These are phyloP conservation scores for Sarocladiaceae sp. DNA, from an alignment of 2,329 filamentous ascomycete genomes.

Conservation along the genomic window DNA sequence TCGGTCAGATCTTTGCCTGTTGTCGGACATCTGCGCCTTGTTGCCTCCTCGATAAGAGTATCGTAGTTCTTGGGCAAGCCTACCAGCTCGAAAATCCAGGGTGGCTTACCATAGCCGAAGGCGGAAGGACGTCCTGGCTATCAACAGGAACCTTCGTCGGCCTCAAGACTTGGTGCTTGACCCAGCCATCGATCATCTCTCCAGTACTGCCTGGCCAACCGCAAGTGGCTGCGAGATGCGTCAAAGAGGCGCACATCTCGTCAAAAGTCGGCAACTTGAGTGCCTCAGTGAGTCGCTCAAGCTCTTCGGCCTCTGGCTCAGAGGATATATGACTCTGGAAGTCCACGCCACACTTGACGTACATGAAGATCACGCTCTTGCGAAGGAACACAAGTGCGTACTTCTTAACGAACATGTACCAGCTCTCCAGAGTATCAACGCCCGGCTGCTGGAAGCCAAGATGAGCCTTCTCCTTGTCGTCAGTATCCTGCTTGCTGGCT, in stretches of 20 bases:
- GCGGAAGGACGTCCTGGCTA: constrained; percentile 24
- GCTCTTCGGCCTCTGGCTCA: constrained; percentile 66
- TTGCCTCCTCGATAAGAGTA: constrained; percentile 85
- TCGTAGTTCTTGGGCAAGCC: constrained; percentile 92
- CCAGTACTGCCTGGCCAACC: constrained; percentile 46
- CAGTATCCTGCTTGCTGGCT: background rate
- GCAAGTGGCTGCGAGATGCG: constrained; percentile 35
- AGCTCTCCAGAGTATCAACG: constrained; percentile 48
- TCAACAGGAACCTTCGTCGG: too few species aligned
- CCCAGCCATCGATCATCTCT: constrained; percentile 63
- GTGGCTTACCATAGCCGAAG: constrained; percentile 60
- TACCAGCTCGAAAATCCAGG: constrained; percentile 93
- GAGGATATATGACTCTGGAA: constrained; percentile 68
- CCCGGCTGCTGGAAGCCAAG: constrained; percentile 51
- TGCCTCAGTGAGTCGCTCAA: constrained; percentile 73
- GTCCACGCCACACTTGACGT: constrained; percentile 84
- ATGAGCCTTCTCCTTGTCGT: constrained; percentile 22
- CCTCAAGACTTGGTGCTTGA: constrained; percentile 56
- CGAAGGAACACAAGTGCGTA: constrained; percentile 90
- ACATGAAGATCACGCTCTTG: constrained; percentile 77
- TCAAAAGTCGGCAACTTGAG: constrained; percentile 75
- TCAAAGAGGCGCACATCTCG: constrained; percentile 66
- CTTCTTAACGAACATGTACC: constrained; percentile 63
- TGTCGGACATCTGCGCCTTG: constrained; percentile 76
- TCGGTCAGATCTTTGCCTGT: constrained; percentile 90